Evolutionary conservation across 2,329 filamentous ascomycete genomes (phyloP).

Genomic region (Penicillium oxalicum): DNA sequence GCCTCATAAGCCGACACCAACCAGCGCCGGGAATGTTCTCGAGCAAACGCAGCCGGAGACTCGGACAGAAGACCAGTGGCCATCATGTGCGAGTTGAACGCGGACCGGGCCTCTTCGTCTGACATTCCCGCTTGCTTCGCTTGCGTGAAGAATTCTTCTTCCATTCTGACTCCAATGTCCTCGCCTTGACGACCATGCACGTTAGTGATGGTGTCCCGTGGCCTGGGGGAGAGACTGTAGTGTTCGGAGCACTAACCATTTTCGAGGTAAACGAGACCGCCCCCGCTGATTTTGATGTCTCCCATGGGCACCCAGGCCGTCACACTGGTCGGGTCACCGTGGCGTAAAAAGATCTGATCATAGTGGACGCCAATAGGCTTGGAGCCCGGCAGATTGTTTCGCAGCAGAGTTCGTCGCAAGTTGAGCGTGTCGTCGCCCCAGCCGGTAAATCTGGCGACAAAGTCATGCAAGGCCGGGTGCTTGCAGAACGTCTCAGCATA

Average conservation of each 20-base stretch:
- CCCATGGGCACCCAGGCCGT: constrained; percentile 56
- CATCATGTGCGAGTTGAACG: constrained; percentile 58
- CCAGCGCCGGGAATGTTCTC: constrained; percentile 44
- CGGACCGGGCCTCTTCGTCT: constrained; percentile 47
- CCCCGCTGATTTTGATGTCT: constrained; percentile 49
- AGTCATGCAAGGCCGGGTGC: constrained; percentile 46
- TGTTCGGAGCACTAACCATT: constrained; percentile 22
- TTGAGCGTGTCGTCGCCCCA: constrained; percentile 49
- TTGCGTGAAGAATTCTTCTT: constrained; percentile 41
- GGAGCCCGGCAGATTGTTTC: constrained; percentile 53
- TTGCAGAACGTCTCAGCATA: constrained; percentile 52
- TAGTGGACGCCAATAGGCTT: constrained; percentile 57
- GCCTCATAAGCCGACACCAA: constrained; percentile 51
- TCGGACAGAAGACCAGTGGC: constrained; percentile 49
- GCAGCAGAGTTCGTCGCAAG: constrained; percentile 46
- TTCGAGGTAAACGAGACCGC: constrained; percentile 56
- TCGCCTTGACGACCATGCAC: constrained; percentile 26
- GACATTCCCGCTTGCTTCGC: constrained; percentile 46
- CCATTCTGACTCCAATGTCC: constrained; percentile 14
- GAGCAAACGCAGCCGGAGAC: constrained; percentile 42
- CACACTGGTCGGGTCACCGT: constrained; percentile 50
- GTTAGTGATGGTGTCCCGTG: too few species aligned
- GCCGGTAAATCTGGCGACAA: constrained; percentile 48
- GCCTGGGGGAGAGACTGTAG: too few species aligned
- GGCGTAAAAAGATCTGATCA: constrained; percentile 53